phyloP scores from a whole-genome alignment of 208 protist species.

The Trypanosoma lewisi region DNA sequence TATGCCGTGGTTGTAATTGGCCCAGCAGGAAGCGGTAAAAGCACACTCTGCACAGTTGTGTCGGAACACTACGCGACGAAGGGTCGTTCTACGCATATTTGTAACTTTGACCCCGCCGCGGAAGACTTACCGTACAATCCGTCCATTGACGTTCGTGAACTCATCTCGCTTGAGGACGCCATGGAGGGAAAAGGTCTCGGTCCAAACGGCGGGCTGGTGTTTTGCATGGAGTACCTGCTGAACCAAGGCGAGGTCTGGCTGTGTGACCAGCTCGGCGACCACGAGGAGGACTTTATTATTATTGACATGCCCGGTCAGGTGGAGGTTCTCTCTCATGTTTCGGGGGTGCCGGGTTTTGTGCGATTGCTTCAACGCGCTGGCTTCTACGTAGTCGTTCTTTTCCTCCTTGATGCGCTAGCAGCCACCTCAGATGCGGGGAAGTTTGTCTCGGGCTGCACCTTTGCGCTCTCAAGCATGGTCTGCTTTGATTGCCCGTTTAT shows the following conservation, averaged over 20 bases:
- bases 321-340: constrained; percentile 98
- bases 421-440: constrained; percentile 86
- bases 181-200: constrained; percentile 93
- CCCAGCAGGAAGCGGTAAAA: constrained; percentile 92
- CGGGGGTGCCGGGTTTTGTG: constrained; percentile 86
- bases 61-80: constrained; percentile 84
- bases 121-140: constrained; percentile 90
- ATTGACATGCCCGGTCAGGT: constrained; percentile 99
- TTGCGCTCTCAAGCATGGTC: constrained; percentile 89
- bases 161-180: constrained; percentile 94
- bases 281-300: constrained; percentile 96
- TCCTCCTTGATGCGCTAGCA: constrained; percentile 82
- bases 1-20: constrained; percentile 90
- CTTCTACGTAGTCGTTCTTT: constrained; percentile 81
- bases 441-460: constrained; percentile 89
- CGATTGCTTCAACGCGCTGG: constrained; percentile 78
- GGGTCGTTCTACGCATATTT: constrained; percentile 89
- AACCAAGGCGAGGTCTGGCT: constrained; percentile 93
- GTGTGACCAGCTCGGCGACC: constrained; percentile 91
- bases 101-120: constrained; percentile 99
- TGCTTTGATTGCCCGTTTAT: constrained; percentile 91
- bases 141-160: constrained; percentile 93
- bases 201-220: constrained; percentile 99
- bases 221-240: constrained; percentile 98
- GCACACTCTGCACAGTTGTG: constrained; percentile 82